Conservation (phyloP, 1,284 basidiomycete species). For the Ganoderma lucidum region DNA sequence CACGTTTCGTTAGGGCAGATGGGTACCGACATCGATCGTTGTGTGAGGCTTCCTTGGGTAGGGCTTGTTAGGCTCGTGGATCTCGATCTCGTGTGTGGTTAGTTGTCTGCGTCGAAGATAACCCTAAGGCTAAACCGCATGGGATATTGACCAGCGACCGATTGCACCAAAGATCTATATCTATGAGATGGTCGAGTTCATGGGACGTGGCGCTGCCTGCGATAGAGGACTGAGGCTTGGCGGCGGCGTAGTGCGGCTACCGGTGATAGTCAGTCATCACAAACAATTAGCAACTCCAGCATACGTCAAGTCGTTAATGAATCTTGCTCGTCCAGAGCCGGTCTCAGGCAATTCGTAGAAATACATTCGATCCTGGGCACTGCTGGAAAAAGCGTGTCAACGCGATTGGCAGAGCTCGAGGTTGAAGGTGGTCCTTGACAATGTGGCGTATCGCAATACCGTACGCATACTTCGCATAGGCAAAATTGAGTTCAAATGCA, state of each 20-base stretch:
- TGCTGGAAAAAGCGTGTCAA: background rate
- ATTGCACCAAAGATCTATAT: background rate
- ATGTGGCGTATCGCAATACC: background rate
- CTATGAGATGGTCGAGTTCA: background rate
- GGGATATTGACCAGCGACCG: background rate
- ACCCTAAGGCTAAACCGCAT: background rate
- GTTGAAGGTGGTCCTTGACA: background rate
- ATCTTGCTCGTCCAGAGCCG: background rate
- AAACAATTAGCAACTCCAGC: background rate
- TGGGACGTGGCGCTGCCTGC: background rate
- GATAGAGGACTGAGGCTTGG: background rate
- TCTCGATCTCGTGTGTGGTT: slow-evolving; percentile 9
- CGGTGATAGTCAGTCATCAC: background rate
- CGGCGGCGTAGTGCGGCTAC: background rate
- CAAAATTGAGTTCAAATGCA: background rate
- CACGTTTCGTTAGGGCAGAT: background rate
- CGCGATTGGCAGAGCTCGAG: background rate
- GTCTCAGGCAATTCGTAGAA: too few relatives aligned
- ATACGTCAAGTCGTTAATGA: background rate
- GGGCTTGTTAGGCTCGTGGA: slow-evolving; percentile 5
- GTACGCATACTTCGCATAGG: background rate
- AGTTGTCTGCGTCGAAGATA: background rate
- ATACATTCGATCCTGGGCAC: too few relatives aligned
- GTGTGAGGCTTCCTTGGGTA: background rate
- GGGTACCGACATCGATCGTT: background rate